phyloP scores from a whole-genome alignment of 169 alveolate species.

The Theileria orientalis region DNA sequence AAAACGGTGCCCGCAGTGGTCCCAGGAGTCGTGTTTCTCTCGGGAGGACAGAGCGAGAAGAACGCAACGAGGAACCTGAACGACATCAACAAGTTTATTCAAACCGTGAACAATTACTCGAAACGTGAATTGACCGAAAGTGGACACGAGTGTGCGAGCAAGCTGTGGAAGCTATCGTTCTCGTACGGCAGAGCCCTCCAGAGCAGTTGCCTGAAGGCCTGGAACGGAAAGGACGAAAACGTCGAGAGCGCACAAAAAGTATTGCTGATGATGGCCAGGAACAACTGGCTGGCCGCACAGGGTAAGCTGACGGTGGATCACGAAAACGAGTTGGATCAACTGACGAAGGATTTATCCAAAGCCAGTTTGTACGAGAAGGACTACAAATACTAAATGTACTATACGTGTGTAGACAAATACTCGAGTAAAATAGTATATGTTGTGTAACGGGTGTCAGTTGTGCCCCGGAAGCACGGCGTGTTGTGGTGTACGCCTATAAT shows the following conservation, averaged over 20 bases:
- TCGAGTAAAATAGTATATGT: neutral
- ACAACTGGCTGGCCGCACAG: slow-evolving; percentile 96
- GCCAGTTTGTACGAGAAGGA: slow-evolving; percentile 5
- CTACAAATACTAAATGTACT: slow-evolving; percentile 9
- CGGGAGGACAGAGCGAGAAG: slow-evolving; percentile 99
- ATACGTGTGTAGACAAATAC: neutral
- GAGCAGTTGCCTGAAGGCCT: slow-evolving; percentile 91
- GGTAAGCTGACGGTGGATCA: slow-evolving; percentile 83
- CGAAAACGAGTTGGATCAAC: slow-evolving; percentile 30
- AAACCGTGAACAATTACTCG: neutral
- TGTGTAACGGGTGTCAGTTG: neutral
- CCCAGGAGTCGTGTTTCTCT: slow-evolving; percentile 95
- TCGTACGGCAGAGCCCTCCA: slow-evolving; percentile 99
- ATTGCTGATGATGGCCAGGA: slow-evolving; percentile 92
- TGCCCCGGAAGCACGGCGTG: neutral
- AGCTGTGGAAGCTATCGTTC: slow-evolving; percentile 96
- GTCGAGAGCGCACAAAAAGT: slow-evolving; percentile 93
- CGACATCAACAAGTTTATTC: slow-evolving; percentile 89
- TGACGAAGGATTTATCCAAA: neutral
- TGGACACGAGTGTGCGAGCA: slow-evolving; percentile 43
- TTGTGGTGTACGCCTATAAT: neutral
- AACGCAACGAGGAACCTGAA: slow-evolving; percentile 94
- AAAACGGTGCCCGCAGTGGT: slow-evolving; percentile 96
- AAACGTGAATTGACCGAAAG: neutral
- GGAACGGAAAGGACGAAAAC: slow-evolving; percentile 96